These are phyloP conservation scores for Huiozyma naganishii DNA, from an alignment of 805 yeast species.

Conservation along the genomic window DNA sequence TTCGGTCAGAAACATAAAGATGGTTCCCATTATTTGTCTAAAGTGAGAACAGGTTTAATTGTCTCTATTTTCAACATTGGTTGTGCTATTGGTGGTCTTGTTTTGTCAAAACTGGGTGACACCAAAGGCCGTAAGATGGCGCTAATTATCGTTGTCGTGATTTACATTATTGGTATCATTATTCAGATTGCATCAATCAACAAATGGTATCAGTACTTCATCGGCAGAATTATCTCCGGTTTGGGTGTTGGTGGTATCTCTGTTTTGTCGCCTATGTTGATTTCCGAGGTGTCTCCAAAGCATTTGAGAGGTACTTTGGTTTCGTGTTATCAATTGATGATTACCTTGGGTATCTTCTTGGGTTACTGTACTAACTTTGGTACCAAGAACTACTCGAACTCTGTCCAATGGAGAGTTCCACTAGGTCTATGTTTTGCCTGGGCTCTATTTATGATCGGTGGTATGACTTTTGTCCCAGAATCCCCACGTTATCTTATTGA, in stretches of 20 bases:
- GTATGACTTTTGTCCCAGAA: conserved; percentile 47
- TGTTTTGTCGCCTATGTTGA: conserved; percentile 62
- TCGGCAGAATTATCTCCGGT: conserved; percentile 56
- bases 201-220: conserved; percentile 60
- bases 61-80: conserved; percentile 61
- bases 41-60: conserved; percentile 38
- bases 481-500: conserved; percentile 59
- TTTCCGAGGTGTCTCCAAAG: conserved; percentile 58
- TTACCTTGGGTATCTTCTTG: conserved; percentile 59
- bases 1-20: conserved; percentile 36
- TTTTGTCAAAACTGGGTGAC: conserved; percentile 50
- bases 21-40: conserved; percentile 35
- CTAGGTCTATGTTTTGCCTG: conserved; percentile 43
- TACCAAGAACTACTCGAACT: conserved; percentile 43
- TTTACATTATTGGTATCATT: conserved; percentile 57
- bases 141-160: conserved; percentile 47
- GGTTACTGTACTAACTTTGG: conserved; percentile 63
- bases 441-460: conserved; percentile 28
- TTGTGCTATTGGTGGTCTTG: conserved; percentile 64
- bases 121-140: conserved; percentile 56
- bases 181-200: conserved; percentile 46
- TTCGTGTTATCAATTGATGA: conserved; percentile 54
- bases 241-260: conserved; percentile 65
- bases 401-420: conserved; percentile 67
- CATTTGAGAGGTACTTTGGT: conserved; percentile 59